Evolutionary conservation across 1,284 basidiomycete species (phyloP), one percentile per base, ranked within the genome.

Genomic region (Apiotrichum gracile): DNA sequence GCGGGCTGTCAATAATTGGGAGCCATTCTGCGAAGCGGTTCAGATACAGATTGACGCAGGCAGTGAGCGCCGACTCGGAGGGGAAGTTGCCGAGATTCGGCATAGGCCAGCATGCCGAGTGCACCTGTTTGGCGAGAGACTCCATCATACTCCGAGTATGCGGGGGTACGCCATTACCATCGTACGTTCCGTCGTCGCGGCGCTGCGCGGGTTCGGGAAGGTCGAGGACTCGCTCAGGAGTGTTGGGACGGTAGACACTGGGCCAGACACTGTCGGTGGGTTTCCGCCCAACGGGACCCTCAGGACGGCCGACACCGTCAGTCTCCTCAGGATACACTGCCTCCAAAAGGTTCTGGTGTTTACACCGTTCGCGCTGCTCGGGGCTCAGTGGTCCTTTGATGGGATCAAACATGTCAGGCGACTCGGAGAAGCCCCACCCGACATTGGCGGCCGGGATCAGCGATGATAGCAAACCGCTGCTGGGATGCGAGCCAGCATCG

Each of bases 31-130:
- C 54, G 34, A 63, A 65, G 43, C 61, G 60, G 31, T 43, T 41
- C 5, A 60, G 47, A 41, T 60, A 65, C 12, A 65, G 56, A 44
- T 62, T 54, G 27, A 63, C 57, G 40, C 56, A 61, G 16, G 43
- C 45, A 2, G 58, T 52, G 13, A 65, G 48, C 0, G 57, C 55
- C 6, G 54, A 42, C 22, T 46, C 46, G 3, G 60, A 61, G 1
- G 63, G 63, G n/a, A 63, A 61, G 40, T 60, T 57, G 48, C 44
- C 43, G 17, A 55, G 46, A 39, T 64, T 59, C 5, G 56, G 47
- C 9, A 40, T 26, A 10, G 58, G 44, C 61, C 61, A 63, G 17
- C 54, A 34, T 4, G 51, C 53, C 8, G 46, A 49, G 45, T 64
- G 63, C 1, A 59, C 57, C 19, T 57, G 59, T 19, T 29, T 43